phyloP scores from a whole-genome alignment of 805 yeast species.

The Candida lessepsii region DNA sequence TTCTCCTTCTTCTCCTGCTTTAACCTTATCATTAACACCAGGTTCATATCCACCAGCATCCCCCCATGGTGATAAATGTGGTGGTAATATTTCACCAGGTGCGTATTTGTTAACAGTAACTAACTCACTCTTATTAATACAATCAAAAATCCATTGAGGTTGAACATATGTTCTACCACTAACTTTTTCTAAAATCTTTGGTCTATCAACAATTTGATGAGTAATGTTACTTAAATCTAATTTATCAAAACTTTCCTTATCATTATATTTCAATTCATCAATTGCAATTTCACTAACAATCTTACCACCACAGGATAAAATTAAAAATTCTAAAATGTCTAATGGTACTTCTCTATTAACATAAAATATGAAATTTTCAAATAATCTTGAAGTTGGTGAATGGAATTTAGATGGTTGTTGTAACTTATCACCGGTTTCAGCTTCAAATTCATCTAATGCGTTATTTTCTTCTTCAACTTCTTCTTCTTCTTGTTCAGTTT shows the following conservation, averaged over 20 bases:
- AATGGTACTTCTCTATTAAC: slow-evolving; percentile 95
- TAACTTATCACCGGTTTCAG: slow-evolving; percentile 65
- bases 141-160: slow-evolving; percentile 98
- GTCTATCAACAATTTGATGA: slow-evolving; percentile 94
- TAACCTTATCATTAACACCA: slow-evolving; percentile 27
- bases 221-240: slow-evolving; percentile 71
- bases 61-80: slow-evolving; percentile 99
- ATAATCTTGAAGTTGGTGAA: slow-evolving; percentile 62
- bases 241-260: slow-evolving; percentile 41
- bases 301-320: slow-evolving; percentile 82
- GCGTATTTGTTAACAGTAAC: slow-evolving; percentile 79
- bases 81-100: slow-evolving; percentile 94
- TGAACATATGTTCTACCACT: slow-evolving; percentile 93
- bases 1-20: slow-evolving; percentile 31
- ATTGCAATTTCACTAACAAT: slow-evolving; percentile 83
- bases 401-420: slow-evolving; percentile 59
- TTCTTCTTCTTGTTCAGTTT: slow-evolving; percentile 16
- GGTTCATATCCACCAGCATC: slow-evolving; percentile 92
- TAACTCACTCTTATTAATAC: slow-evolving; percentile 72
- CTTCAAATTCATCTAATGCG: slow-evolving; percentile 69
- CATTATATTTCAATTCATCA: slow-evolving; percentile 64
- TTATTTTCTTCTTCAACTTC: slow-evolving; percentile 21
- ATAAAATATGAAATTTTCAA: slow-evolving; percentile 74
- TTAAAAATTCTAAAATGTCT: slow-evolving; percentile 84
- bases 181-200: slow-evolving; percentile 69